Percentiles rank a stretch among this genome's conserved stretches.
phyloP scores from a whole-genome alignment of 1,139 yeast genomes.

The Scheffersomyces titani region DNA sequence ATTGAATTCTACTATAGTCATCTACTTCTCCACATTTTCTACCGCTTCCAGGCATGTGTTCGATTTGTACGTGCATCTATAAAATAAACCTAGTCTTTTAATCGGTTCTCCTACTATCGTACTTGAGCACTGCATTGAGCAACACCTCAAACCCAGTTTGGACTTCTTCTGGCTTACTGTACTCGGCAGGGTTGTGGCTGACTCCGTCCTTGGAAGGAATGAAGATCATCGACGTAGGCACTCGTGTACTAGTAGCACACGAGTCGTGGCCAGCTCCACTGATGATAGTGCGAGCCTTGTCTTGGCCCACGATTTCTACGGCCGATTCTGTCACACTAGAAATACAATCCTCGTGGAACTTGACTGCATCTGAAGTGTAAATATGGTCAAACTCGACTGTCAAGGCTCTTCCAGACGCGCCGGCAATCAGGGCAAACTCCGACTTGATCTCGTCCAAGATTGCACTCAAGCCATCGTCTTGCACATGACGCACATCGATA shows the following conservation, averaged over 20 bases:
- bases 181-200: constrained; percentile 69
- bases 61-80: not conserved
- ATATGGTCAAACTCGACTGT: constrained; percentile 41
- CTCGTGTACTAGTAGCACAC: constrained; percentile 53
- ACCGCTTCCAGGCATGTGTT: not conserved
- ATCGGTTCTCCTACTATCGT: constrained; percentile 32
- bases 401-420: constrained; percentile 18
- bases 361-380: constrained; percentile 54
- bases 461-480: constrained; percentile 43
- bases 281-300: constrained; percentile 45
- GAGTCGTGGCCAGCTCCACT: constrained; percentile 81
- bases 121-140: constrained; percentile 57
- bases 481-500: constrained; percentile 57
- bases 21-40: not conserved
- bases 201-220: constrained; percentile 73
- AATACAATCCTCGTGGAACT: constrained; percentile 53
- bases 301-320: constrained; percentile 45
- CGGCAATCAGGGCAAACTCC: constrained; percentile 39
- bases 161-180: constrained; percentile 61
- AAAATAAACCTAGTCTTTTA: not conserved
- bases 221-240: constrained; percentile 76
- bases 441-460: constrained; percentile 40
- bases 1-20: not conserved
- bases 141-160: constrained; percentile 61
- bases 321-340: constrained; percentile 55